phyloP scores from a whole-genome alignment of 202 grass and related monocot species.

The Elaeis oleifera region DNA sequence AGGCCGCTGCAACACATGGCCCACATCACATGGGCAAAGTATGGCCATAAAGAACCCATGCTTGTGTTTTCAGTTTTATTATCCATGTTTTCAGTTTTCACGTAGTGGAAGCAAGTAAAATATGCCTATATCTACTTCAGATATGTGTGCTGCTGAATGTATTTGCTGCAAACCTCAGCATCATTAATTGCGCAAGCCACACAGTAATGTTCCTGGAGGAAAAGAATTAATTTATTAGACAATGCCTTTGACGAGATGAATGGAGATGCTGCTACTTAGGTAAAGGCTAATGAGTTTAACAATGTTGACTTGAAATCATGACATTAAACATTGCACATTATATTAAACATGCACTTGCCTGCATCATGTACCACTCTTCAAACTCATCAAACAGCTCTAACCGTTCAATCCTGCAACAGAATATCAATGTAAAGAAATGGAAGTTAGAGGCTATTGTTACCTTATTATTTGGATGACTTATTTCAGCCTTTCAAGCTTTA shows the following conservation, averaged over 20 bases:
- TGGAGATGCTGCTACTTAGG: too few relatives aligned
- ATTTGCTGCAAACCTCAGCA: constrained; percentile 39
- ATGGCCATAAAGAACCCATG: too few relatives aligned
- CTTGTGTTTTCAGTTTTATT: not conserved
- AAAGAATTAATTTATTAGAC: constrained; percentile 13
- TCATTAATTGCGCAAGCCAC: constrained; percentile 82
- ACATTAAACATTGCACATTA: too few relatives aligned
- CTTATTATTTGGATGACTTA: too few relatives aligned
- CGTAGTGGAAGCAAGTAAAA: not conserved
- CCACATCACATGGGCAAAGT: too few relatives aligned
- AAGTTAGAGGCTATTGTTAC: not conserved
- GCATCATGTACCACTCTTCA: constrained; percentile 99
- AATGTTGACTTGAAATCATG: too few relatives aligned
- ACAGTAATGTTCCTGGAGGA: constrained; percentile 82
- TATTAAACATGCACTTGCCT: constrained; percentile 36
- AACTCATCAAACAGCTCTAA: constrained; percentile 95
- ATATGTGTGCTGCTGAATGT: not conserved
- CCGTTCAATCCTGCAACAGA: constrained; percentile 63
- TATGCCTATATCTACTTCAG: not conserved
- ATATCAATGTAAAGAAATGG: not conserved
- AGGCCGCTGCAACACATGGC: too few relatives aligned
- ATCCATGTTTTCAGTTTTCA: not conserved
- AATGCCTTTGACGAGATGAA: not conserved
- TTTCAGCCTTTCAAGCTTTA: too few relatives aligned
- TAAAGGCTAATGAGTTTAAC: too few relatives aligned